Evolutionary conservation across 768 basidiomycete genomes (phyloP), one percentile per base, ranked within the genome.

Genomic region (Lactarius psammicola): DNA sequence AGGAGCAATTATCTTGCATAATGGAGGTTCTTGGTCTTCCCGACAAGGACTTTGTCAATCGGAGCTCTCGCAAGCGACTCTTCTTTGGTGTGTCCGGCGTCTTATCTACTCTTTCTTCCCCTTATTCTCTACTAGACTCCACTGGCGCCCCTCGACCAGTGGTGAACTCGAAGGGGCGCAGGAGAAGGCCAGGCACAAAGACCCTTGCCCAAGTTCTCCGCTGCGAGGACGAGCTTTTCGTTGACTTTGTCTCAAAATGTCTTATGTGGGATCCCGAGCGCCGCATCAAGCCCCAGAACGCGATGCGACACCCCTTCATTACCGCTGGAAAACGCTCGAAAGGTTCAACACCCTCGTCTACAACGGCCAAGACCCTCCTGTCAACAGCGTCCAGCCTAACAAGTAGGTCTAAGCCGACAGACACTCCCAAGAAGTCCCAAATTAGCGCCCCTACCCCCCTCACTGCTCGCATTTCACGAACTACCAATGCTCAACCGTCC

Each of bases 11-110:
- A 61, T 90, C 95, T 5, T 98, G 96, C 75, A 99, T 99, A 77
- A 99, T 99, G 95, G 97, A 99, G 76, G 92, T 99, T 8, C 86
- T 98, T 56, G 97, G 97, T 18, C 79, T 94, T 33, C 97, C 97
- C 0, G 97, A 99, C 70, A 94, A 92, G 77, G 92, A 97, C 68
- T 90, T 98, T 69, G 80, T 99, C 72, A 95, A 97, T 74, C 89
- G 90, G 63, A 95, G 95, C 72, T 92, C 93, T 17, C 87, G 97
- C 66, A 92, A 93, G 76, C 90, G 95, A 72, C 80, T 97, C 59
- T 99, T 99, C 78, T 99, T 99, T 73, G 97, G 96, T 96, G 74
- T 58, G 87, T 64, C 8, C 56, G 17, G 36, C 33, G 23, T 38
- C 26, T 42, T 53, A 20, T 2, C 57, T 26, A 17, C 13, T 10